Base-by-base conservation (phyloP, 805 yeast species). In the Limtongia smithiae region DNA sequence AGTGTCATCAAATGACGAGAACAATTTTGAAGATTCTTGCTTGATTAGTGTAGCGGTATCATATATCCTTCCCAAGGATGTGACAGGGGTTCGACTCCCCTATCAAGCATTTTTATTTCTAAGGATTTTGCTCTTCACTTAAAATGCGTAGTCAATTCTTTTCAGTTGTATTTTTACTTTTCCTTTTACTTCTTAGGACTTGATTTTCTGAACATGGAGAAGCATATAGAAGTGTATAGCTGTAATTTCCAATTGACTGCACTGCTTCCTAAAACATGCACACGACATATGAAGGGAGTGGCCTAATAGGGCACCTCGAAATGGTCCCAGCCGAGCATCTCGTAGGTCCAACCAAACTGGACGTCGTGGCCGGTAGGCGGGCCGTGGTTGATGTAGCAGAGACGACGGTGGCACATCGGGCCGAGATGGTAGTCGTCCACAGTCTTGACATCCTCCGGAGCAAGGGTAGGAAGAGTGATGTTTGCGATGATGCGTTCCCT, bases 401-500 rank as follows among this genome's bases (percentile, higher is more conserved):
- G 32, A 18, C 50, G 28, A 11, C 46, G n/a, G 36, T 50, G 54
- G 46, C 35, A 35, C 15, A 44, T 47, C 20, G 51, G 51, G 15
- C 12, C 25, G 22, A 1, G n/a, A 20, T 50, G 49, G 15, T 44
- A 45, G 12, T 36, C 42, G 18, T 38, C 37, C 18, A 48, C 12
- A 6, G 32, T 17, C 21, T 27, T 11, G 12, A 38, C 31, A 24
- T 48, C 53, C 3, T 37, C 48, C 8, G 40, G 27, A 9, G 17
- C 39, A 6, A 48, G 35, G 6, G 12, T 31, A 14, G 53, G 53
- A 17, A 31, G 37, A 2, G 48, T 20, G 43, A 35, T 4, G 71
- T 85, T 85, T 55, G 73, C 75, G 41, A 69, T 55, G 58, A 84
- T 71, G 69, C 91, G 77, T 48, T 73, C 80, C 63, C 75, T 74